Evolutionary conservation across 2,329 filamentous ascomycete species (phyloP).

Genomic region (Metarhizium anisopliae): DNA sequence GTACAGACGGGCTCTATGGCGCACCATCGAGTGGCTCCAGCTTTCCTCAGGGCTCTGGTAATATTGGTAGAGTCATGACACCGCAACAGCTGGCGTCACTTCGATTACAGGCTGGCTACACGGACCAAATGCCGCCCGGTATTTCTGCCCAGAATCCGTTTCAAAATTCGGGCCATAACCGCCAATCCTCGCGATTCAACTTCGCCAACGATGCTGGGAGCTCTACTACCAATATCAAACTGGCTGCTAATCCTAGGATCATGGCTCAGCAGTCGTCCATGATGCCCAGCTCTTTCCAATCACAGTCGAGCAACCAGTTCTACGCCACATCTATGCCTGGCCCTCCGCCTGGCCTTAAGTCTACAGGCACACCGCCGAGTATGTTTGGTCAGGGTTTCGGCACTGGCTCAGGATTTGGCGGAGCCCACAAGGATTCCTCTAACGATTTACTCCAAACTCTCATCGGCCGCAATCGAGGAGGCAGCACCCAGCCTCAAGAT

Average conservation of each 20-base stretch:
- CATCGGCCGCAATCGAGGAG: slow-evolving; percentile 60
- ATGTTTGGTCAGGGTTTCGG: slow-evolving; percentile 93
- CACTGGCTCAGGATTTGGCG: slow-evolving; percentile 54
- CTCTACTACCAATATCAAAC: slow-evolving; percentile 53
- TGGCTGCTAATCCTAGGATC: slow-evolving; percentile 67
- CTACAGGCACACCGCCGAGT: slow-evolving; percentile 84
- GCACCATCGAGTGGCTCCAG: slow-evolving; percentile 37
- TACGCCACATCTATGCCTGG: slow-evolving; percentile 82
- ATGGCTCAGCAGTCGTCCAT: slow-evolving; percentile 83
- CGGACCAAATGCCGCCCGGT: slow-evolving; percentile 51
- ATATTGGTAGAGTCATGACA: slow-evolving; percentile 63
- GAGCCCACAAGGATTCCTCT: slow-evolving; percentile 60
- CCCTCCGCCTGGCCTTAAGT: slow-evolving; percentile 90
- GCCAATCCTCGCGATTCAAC: slow-evolving; percentile 79
- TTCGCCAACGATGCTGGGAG: slow-evolving; percentile 68
- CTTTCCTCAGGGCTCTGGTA: slow-evolving; percentile 38
- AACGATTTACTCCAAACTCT: slow-evolving; percentile 66
- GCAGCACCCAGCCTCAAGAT: slow-evolving; percentile 67
- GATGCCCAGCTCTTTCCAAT: slow-evolving; percentile 61
- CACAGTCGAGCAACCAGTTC: slow-evolving; percentile 58
- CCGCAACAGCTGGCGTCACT: slow-evolving; percentile 66
- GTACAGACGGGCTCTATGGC: slow-evolving; percentile 44
- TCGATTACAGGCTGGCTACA: slow-evolving; percentile 51
- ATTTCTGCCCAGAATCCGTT: slow-evolving; percentile 42
- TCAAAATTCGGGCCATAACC: slow-evolving; percentile 59